Evolutionary conservation across 2,329 filamentous ascomycete species (phyloP), one percentile per base, ranked within the genome.

Genomic region (Alternaria triticina): DNA sequence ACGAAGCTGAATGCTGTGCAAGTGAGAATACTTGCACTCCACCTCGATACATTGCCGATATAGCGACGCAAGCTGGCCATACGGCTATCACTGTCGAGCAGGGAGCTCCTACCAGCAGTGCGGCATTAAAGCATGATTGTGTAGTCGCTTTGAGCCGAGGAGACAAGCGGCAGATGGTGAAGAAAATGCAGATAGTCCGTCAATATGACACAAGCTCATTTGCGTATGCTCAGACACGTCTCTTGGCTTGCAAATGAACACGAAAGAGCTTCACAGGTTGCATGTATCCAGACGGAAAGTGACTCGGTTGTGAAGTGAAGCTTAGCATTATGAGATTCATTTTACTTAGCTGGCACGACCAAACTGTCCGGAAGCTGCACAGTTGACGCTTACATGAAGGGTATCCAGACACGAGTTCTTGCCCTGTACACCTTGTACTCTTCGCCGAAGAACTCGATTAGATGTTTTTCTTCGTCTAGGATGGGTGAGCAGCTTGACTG

Each of bases 361-460:
- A 43, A 22, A 46, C 5, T 23, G 4, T 49, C 30, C 49, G 9
- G 13, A 20, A n/a, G 13, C 28, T 33, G 15, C 25, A 23, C 10
- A 12, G 10, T 25, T 20, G 5, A 36, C 11, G 17, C 23, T 54
- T 33, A 62, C 13, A 95, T 89, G 65, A 96, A 92, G 0, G 95
- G 96, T 72, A 99, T 96, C 75, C 89, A 88, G 9, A 94, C 92
- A 46, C 86, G 85, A 5, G 94, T 94, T 60, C 84, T 85, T 74
- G 86, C 86, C 70, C 87, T 86, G 77, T 97, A 99, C 17, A 87
- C 80, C 20, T 88, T 81, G 78, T 98, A 99, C 52, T 96, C 90
- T 8, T 91, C 84, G 1, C 91, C 91, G 77, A 98, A 99, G 81
- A 98, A 97, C 13, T 85, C 83, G 8, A 95, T 82, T 54, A 99